Percentiles rank a stretch among this genome's conserved stretches.
phyloP scores from a whole-genome alignment of 1,139 yeast species.

The Sugiyamaella xylanicola region DNA sequence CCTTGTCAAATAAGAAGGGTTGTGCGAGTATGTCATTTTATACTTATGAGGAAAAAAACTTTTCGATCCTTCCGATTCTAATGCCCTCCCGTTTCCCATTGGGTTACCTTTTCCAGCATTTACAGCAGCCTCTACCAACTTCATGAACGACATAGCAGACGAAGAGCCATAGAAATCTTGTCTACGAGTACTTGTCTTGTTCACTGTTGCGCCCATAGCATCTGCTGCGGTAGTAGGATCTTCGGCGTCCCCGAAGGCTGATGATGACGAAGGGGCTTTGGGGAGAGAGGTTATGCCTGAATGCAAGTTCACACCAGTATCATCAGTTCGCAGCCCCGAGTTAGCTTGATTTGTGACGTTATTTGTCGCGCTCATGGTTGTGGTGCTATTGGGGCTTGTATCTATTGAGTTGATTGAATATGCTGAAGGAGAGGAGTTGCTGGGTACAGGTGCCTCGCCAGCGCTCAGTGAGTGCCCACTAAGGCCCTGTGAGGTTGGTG shows the following conservation, averaged over 20 bases:
- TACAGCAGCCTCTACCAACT: constrained; percentile 29
- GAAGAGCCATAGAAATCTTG: constrained; percentile 28
- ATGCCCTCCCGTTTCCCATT: not conserved
- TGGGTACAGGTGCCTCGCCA: not conserved
- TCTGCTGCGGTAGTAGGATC: constrained; percentile 18
- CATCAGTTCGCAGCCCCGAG: not conserved
- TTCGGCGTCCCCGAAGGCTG: constrained; percentile 9
- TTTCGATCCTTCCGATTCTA: not conserved
- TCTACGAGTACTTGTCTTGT: constrained; percentile 6
- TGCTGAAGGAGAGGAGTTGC: not conserved
- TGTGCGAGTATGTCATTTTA: not conserved
- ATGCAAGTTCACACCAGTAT: not conserved
- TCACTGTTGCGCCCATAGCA: constrained; percentile 27
- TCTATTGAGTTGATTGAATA: not conserved
- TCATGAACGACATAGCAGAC: constrained; percentile 30
- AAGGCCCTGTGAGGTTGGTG: not conserved
- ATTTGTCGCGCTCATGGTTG: not conserved
- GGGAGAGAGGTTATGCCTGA: not conserved
- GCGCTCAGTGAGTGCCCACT: not conserved
- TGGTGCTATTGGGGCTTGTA: not conserved
- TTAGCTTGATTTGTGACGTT: not conserved
- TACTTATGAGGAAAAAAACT: not conserved
- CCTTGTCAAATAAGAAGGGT: not conserved
- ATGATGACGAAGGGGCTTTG: not conserved
- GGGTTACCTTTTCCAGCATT: constrained; percentile 16